Evolutionary conservation across 1,284 basidiomycete genomes (phyloP).

Genomic region (Porodaedalea pini): DNA sequence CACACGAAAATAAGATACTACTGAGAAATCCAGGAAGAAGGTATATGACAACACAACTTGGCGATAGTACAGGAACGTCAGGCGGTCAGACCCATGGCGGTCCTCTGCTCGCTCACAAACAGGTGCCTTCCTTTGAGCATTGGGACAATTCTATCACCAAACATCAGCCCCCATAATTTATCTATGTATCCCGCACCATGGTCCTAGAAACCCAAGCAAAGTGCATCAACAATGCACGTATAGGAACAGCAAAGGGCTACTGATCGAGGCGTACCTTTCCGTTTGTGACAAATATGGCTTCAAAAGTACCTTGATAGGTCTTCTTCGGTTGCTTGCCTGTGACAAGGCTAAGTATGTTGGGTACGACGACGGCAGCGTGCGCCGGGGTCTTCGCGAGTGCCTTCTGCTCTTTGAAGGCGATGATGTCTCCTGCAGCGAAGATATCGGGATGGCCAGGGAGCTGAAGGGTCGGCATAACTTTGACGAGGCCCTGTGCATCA

Average conservation of each 20-base stretch:
- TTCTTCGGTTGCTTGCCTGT: slow-evolving; percentile 34
- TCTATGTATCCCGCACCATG: slow-evolving; percentile 22
- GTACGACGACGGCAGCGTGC: slow-evolving; percentile 42
- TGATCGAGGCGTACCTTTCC: slow-evolving; percentile 44
- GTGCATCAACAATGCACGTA: not conserved
- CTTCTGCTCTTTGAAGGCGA: slow-evolving; percentile 58
- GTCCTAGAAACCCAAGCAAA: slow-evolving; percentile 4
- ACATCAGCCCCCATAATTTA: slow-evolving; percentile 22
- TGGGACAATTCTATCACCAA: slow-evolving; percentile 23
- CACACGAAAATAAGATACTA: too few species aligned
- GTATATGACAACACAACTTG: not conserved
- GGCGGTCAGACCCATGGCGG: slow-evolving; percentile 16
- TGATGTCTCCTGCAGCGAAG: slow-evolving; percentile 58
- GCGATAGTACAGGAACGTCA: not conserved
- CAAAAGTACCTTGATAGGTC: slow-evolving; percentile 47
- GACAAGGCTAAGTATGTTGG: slow-evolving; percentile 48
- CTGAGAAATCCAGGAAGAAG: too few species aligned
- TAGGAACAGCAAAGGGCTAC: too few species aligned
- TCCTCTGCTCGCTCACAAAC: slow-evolving; percentile 19
- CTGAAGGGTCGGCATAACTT: slow-evolving; percentile 51
- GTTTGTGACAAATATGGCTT: slow-evolving; percentile 54
- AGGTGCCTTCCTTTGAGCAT: slow-evolving; percentile 23
- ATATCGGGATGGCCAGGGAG: slow-evolving; percentile 44
- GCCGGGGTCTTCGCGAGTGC: slow-evolving; percentile 44
- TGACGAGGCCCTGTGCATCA: slow-evolving; percentile 40